phyloP scores from a whole-genome alignment of 202 grass and related monocot genomes.

The Schoenoplectus triqueter region DNA sequence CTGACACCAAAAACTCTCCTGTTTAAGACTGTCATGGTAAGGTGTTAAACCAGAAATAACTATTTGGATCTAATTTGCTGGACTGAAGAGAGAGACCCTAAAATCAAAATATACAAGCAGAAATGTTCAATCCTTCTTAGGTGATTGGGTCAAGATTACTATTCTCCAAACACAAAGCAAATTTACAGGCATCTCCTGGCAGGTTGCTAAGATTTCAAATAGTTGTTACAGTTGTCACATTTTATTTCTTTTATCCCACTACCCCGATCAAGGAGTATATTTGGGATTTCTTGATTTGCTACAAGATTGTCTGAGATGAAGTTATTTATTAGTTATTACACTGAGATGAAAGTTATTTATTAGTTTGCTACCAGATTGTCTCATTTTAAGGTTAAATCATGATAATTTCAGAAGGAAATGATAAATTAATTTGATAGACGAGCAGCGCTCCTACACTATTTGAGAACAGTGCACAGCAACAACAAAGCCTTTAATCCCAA shows the following conservation, averaged over 20 bases:
- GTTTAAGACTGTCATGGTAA: background rate
- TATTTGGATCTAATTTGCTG: background rate
- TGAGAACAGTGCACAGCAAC: background rate
- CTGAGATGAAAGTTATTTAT: too few species aligned
- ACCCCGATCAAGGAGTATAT: background rate
- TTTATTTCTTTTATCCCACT: background rate
- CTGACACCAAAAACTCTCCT: background rate
- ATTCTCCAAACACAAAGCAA: background rate
- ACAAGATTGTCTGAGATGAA: background rate
- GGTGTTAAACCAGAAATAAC: background rate
- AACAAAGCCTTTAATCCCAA: background rate
- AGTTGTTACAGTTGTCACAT: background rate
- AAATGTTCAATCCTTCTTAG: background rate
- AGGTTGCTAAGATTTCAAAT: background rate
- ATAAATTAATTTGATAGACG: background rate
- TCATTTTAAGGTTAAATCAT: background rate
- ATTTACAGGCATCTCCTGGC: background rate
- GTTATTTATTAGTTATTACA: too few species aligned
- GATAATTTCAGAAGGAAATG: background rate
- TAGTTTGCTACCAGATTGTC: too few species aligned
- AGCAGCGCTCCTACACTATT: background rate
- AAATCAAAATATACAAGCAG: background rate
- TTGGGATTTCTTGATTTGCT: background rate
- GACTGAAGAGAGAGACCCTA: background rate
- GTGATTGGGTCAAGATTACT: background rate